A percentile compares a stretch with the other conserved stretches of the same genome.
These are phyloP conservation scores for Colletotrichum lentis DNA, from an alignment of 2,329 filamentous ascomycete genomes.

Conservation along the genomic window DNA sequence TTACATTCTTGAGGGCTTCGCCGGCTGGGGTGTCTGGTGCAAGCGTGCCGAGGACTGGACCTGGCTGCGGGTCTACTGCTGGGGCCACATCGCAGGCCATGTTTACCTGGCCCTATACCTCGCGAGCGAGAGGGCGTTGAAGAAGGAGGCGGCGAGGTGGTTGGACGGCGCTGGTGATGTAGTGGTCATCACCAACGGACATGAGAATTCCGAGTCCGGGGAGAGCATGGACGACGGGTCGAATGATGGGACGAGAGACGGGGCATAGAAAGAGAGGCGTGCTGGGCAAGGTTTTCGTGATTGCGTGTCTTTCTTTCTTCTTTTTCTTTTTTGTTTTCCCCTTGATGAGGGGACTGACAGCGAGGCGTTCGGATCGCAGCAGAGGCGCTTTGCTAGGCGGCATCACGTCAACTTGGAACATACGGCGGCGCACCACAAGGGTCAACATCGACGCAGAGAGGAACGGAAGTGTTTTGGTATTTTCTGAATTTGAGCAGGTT, in stretches of 20 bases:
- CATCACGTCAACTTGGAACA: conserved; percentile 10
- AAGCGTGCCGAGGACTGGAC: conserved; percentile 53
- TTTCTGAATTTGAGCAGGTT: conserved; percentile 1
- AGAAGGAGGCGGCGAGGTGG: conserved; percentile 69
- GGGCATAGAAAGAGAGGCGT: background rate
- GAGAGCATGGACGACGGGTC: conserved; percentile 29
- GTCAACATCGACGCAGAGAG: background rate
- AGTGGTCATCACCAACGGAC: conserved; percentile 47
- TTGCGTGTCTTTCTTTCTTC: background rate
- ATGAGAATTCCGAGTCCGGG: conserved; percentile 32
- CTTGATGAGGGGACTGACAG: background rate
- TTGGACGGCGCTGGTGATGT: conserved; percentile 69
- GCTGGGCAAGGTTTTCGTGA: background rate
- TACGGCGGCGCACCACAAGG: background rate
- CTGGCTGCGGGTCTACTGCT: conserved; percentile 75
- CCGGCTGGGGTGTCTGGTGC: conserved; percentile 75
- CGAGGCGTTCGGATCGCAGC: conserved; percentile 8
- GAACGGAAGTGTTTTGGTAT: background rate
- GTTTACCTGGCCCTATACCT: conserved; percentile 79
- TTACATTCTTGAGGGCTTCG: conserved; percentile 64
- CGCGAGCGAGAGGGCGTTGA: conserved; percentile 70
- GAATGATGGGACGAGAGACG: background rate
- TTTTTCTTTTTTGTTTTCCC: too few species aligned
- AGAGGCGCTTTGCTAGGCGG: background rate
- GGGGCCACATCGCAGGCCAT: conserved; percentile 76